These are phyloP conservation scores for Trichoderma pleuroti DNA, from an alignment of 2,329 filamentous ascomycete species.

Conservation along the genomic window DNA sequence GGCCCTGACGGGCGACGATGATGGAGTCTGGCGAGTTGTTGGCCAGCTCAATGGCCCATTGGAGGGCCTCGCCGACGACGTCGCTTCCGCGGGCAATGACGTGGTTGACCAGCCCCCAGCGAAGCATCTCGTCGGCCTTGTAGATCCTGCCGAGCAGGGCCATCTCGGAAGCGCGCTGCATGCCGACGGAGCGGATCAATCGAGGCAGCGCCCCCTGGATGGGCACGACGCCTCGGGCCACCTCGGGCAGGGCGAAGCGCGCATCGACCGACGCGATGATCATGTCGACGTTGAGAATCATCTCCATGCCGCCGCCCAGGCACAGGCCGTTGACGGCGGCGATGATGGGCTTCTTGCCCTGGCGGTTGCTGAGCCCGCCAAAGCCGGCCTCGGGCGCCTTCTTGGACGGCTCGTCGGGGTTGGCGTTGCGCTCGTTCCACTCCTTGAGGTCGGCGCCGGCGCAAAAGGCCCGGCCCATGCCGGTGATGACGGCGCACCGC, in stretches of 20 bases:
- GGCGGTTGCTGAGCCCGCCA: slow-evolving; percentile 61
- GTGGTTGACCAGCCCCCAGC: slow-evolving; percentile 69
- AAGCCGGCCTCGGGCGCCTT: slow-evolving; percentile 51
- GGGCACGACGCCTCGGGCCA: slow-evolving; percentile 66
- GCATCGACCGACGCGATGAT: slow-evolving; percentile 59
- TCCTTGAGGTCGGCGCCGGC: slow-evolving; percentile 66
- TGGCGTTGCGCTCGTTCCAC: slow-evolving; percentile 48
- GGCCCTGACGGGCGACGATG: slow-evolving; percentile 67
- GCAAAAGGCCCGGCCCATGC: slow-evolving; percentile 61
- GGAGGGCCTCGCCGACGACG: slow-evolving; percentile 57
- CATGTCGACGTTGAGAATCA: slow-evolving; percentile 69
- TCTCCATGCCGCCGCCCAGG: slow-evolving; percentile 74
- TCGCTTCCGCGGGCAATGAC: slow-evolving; percentile 46
- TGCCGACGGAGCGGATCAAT: slow-evolving; percentile 61
- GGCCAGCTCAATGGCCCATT: slow-evolving; percentile 58
- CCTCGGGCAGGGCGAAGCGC: slow-evolving; percentile 67
- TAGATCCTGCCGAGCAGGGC: slow-evolving; percentile 61
- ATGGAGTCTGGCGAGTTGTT: slow-evolving; percentile 71
- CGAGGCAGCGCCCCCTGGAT: slow-evolving; percentile 68
- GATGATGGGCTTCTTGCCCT: slow-evolving; percentile 70
- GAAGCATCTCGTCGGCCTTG: slow-evolving; percentile 54
- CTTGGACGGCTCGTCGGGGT: slow-evolving; percentile 12
- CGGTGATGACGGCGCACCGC: slow-evolving; percentile 60
- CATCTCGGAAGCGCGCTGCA: slow-evolving; percentile 68
- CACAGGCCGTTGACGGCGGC: slow-evolving; percentile 74